A percentile compares a stretch with the other conserved stretches of the same genome.
These are phyloP conservation scores for Boletales sp. DNA, from an alignment of 768 basidiomycete species.

Conservation along the genomic window DNA sequence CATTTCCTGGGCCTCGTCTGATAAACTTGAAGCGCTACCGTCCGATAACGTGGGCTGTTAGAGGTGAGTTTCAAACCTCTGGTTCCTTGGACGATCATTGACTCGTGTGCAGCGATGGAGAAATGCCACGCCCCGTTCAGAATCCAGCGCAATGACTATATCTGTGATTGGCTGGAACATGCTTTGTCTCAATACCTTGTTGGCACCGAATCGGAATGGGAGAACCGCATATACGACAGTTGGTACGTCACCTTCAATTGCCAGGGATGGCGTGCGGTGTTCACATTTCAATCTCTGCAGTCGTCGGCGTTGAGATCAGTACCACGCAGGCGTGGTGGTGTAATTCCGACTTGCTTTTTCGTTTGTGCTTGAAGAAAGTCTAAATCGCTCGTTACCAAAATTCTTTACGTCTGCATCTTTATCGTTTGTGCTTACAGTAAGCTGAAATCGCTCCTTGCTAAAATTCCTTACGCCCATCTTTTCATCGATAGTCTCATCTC, in stretches of 20 bases:
- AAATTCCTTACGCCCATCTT: slow-evolving; percentile 5
- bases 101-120: slow-evolving; percentile 41
- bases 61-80: slow-evolving; percentile 28
- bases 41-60: slow-evolving; percentile 38
- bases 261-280: neutral
- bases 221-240: slow-evolving; percentile 24
- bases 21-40: slow-evolving; percentile 40
- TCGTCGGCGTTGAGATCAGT: slow-evolving; percentile 1
- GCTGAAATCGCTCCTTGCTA: neutral
- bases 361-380: neutral
- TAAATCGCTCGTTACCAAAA: neutral
- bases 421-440: neutral
- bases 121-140: slow-evolving; percentile 43
- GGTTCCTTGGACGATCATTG: neutral
- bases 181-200: slow-evolving; percentile 22
- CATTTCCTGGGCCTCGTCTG: slow-evolving; percentile 23
- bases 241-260: slow-evolving; percentile 17
- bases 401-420: slow-evolving; percentile 9
- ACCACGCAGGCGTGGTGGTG: slow-evolving; percentile 2
- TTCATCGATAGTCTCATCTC: neutral
- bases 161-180: slow-evolving; percentile 41
- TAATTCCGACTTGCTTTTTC: neutral
- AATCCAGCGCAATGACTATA: slow-evolving; percentile 30
- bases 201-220: slow-evolving; percentile 29
- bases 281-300: slow-evolving; percentile 4